Base-by-base conservation (phyloP, 192 early-diverging fungal species). In the Mortierella alpina region DNA sequence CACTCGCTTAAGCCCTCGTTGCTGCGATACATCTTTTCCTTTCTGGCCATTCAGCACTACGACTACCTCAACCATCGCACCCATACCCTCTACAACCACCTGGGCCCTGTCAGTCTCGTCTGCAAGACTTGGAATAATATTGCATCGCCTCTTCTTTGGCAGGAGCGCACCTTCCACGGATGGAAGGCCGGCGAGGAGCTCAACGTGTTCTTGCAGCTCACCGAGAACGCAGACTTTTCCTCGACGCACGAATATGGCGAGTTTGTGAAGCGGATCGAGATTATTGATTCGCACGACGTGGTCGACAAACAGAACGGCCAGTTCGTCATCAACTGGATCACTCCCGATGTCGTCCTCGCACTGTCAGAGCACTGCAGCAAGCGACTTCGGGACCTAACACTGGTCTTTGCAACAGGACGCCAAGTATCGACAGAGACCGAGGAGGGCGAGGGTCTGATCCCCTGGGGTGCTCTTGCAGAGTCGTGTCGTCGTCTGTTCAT, bases 311-410 rank as follows among this genome's bases (percentile, higher is more conserved):
- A 80, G 47, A 80, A 80, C 57, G 77, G 77, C 1, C 65, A 80
- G 66, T 80, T 80, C 44, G 77, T 80, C 65, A 80, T 80, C 54
- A 80, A 80, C 48, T 80, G 77, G 77, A 80, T 80, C 54, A 80
- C 77, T 7, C 77, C 77, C 53, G 77, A 80, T n/a, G 77, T 80
- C n/a, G 66, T 72, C 59, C 70, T 80, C 18, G 77, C 77, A n/a
- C 59, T 80, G 40, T 80, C 70, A 22, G 77, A 80, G 55, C 77
- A 80, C 55, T 80, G 77, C 55, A 68, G 70, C 55, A 72, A 72
- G 55, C 70, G 77, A 4, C 70, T 80, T 3, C 44, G 70, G 17
- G 77, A 80, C 23, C 55, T 80, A 48, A 80, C 77, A 12, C 65
- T 80, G 5, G 60, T 80, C 15, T 80, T 80, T 68, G 77, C 77